Conservation (phyloP, 2,329 filamentous ascomycete genomes). For the Pseudocercospora musae region DNA sequence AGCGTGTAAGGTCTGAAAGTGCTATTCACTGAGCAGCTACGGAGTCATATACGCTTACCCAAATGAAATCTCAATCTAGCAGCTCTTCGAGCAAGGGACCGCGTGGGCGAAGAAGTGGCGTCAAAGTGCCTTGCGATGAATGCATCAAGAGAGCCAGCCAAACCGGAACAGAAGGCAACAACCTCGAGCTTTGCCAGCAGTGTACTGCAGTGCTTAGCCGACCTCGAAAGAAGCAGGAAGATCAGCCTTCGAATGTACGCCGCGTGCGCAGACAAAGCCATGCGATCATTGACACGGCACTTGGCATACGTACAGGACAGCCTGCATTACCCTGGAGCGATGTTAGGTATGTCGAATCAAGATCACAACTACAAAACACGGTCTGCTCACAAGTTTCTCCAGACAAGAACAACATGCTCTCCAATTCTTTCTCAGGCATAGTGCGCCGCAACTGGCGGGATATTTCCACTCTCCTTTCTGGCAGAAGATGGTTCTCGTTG, state of each 20-base stretch:
- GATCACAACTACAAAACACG: neutral
- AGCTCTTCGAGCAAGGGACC: conserved; percentile 1
- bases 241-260: conserved; percentile 4
- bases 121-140: conserved; percentile 26
- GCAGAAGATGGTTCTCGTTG: conserved; percentile 26
- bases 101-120: conserved; percentile 11
- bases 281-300: conserved; percentile 20
- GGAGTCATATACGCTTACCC: neutral
- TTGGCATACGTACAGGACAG: conserved; percentile 15
- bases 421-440: conserved; percentile 25
- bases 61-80: neutral
- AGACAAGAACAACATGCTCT: conserved; percentile 24
- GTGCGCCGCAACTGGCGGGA: conserved; percentile 26
- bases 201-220: conserved; percentile 21
- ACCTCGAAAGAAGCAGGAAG: conserved; percentile 12
- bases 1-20: neutral
- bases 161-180: conserved; percentile 6
- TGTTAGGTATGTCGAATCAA: neutral
- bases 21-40: neutral
- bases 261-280: conserved; percentile 18
- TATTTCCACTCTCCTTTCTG: conserved; percentile 29
- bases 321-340: conserved; percentile 20
- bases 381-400: neutral
- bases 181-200: conserved; percentile 25
- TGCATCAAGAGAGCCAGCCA: conserved; percentile 29